Evolutionary conservation across 202 grass and related monocot species (phyloP), one percentile per base, ranked within the genome.

Genomic region (Dendrocalamus latiflorus): DNA sequence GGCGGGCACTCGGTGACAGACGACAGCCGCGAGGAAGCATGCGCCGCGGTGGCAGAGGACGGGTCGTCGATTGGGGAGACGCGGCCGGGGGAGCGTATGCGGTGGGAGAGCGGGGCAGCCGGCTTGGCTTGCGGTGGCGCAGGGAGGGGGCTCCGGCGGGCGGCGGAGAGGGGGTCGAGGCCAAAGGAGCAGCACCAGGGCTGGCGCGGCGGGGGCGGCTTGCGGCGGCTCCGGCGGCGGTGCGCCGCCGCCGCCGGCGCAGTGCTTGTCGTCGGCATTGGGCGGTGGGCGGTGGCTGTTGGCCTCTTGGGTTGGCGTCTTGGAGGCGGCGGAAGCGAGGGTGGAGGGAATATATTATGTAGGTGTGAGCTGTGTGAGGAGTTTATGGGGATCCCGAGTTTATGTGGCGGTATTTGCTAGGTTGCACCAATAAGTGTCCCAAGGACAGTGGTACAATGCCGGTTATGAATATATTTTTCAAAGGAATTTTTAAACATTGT

Each of bases 141-240:
- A 0, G 88, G 75, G 25, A 89, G 70, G 9, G 77, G 55, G 82
- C 64, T 85, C 22, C 87, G 74, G 17, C 72, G 62, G 66, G 82
- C 79, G 9, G 93, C 57, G 65, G 75, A 83, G 63, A 84, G 82
- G 9, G 90, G 88, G 30, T 94, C 90, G 56, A 90, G 78, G 70
- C 78, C 79, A 62, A 93, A 94, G 68, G 92, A 91, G 84, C 92
- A 97, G 68, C 92, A 97, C 94, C 92, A 97, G 5, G 90, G 84
- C 39, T 89, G 86, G 36, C 79, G 92, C 25, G 84, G 72, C 0
- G 47, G 75, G 15, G 86, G 78, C 0, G 55, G 54, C 17, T 78
- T 74, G 26, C 82, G 82, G 13, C 39, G 75, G 57, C 57, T 82
- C 57, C 66, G 75, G 39, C 81, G 88, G 59, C 65, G 74, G 24